Percentiles rank a stretch among this genome's conserved stretches.
Evolutionary conservation across 495 filamentous ascomycete species (phyloP).

Genomic region (Chaetomium cochliodes): DNA sequence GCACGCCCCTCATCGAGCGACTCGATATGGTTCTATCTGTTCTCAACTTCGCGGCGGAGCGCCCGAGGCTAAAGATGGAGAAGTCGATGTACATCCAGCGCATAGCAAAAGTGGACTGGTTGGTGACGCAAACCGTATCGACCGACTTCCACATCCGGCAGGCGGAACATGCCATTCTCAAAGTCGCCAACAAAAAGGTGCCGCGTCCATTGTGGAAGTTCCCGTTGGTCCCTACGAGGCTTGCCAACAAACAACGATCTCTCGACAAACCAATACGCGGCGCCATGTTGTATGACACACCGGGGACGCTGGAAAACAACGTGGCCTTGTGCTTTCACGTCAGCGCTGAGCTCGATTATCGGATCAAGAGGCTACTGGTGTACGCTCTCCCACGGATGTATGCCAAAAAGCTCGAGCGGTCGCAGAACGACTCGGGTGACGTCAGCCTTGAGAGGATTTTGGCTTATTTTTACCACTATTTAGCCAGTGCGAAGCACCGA

Average conservation of each 20-base stretch:
- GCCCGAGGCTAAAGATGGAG: background rate
- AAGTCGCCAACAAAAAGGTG: constrained; percentile 2
- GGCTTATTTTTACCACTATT: background rate
- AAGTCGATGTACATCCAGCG: constrained; percentile 5
- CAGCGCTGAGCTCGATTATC: constrained; percentile 13
- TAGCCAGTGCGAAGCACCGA: background rate
- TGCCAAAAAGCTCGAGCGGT: background rate
- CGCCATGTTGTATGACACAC: background rate
- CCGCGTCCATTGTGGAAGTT: constrained; percentile 8
- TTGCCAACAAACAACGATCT: background rate
- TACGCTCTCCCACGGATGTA: background rate
- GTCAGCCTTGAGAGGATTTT: background rate
- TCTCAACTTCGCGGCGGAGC: background rate
- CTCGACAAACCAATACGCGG: constrained; percentile 6
- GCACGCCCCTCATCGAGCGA: background rate
- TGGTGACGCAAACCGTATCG: background rate
- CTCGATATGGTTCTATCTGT: constrained; percentile 5
- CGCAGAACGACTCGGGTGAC: constrained; percentile 7
- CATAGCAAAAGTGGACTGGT: constrained; percentile 15
- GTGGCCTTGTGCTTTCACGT: background rate
- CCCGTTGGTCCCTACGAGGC: too few species aligned
- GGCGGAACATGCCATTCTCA: background rate
- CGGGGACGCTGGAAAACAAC: background rate
- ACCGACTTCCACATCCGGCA: background rate
- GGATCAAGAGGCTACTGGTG: constrained; percentile 2